Base-by-base conservation (phyloP, 306 rosid species). In the Trichosanthes cucumerina region DNA sequence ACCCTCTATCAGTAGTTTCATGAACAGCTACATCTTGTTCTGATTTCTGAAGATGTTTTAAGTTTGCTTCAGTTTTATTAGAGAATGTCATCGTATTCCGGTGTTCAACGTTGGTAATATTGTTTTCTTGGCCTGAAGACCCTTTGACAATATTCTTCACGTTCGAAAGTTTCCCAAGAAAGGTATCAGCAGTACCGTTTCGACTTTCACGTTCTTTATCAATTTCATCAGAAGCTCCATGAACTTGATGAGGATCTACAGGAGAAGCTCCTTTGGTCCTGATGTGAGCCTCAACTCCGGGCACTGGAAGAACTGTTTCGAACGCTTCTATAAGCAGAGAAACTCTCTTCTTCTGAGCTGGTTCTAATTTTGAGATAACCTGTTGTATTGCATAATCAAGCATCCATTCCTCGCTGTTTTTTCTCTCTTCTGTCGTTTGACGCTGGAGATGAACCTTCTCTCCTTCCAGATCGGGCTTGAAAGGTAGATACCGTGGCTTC, bases 381-480 rank as follows among this genome's bases (percentile, higher is more conserved):
- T 85, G 86, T 76, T 87, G 97, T 79, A 95, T 87, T 75, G 99
- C 99, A 76, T 82, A 78, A 81, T 95, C 97, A 70, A 95, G 92
- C 97, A 92, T 92, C 97, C 97, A 95, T 81, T 95, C 96, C 85
- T 92, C 97, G 5, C 86, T 80, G 53, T 86, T 90, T 66, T 84
- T 91, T 39, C 75, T 86, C 80, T 88, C 86, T 56, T 87, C 93
- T 1, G 79, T 78, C 46, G 76, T 86, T 81, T 82, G 91, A 78
- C n/a, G 91, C 85, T 84, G 88, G 49, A 92, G 91, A 80, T 44
- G 66, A 80, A 90, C 88, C 59, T 83, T 88, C 73, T 87, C 97
- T 31, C 85, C 88, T 76, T 86, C 92, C 4, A 71, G 81, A 19
- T 79, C 81, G 23, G 83, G 81, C 76, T 86, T 87, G 62, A 82